phyloP scores from a whole-genome alignment of 2,329 filamentous ascomycete genomes.

The Pyrenochaeta sp. region DNA sequence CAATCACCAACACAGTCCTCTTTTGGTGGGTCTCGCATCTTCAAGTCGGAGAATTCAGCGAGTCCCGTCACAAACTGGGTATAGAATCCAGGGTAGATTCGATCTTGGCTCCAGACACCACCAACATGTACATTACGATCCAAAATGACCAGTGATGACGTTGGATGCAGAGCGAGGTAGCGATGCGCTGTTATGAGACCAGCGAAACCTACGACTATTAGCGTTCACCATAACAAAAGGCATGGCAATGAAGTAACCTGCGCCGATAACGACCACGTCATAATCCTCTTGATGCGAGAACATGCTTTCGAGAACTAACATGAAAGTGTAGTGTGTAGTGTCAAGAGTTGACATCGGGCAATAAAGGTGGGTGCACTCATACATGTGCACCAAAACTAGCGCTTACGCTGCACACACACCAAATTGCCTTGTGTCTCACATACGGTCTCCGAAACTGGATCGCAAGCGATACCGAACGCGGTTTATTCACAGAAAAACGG shows the following conservation, averaged over 20 bases:
- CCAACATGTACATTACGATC: conserved; percentile 19
- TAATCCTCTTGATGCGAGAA: neutral
- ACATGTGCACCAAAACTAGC: neutral
- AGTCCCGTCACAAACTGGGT: conserved; percentile 25
- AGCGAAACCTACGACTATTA: neutral
- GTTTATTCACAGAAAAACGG: too few species aligned
- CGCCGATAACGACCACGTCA: neutral
- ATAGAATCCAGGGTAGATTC: conserved; percentile 21
- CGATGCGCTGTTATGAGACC: conserved; percentile 5
- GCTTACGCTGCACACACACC: neutral
- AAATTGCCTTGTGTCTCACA: neutral
- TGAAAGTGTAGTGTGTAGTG: neutral
- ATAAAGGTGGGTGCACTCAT: neutral
- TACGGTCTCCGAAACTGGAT: conserved; percentile 2
- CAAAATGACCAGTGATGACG: conserved; percentile 12
- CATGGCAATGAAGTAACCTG: neutral
- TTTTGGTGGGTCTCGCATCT: conserved; percentile 21
- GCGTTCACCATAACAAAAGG: neutral
- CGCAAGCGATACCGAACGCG: conserved; percentile 24
- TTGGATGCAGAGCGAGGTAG: conserved; percentile 20
- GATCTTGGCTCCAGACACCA: conserved; percentile 21
- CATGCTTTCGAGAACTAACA: neutral
- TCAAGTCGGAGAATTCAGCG: conserved; percentile 24
- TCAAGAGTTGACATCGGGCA: neutral
- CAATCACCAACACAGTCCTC: conserved; percentile 19